A percentile compares a stretch with the other conserved stretches of the same genome.
phyloP scores from a whole-genome alignment of 78 protist species.

The Mastigamoeba balamuthi region DNA sequence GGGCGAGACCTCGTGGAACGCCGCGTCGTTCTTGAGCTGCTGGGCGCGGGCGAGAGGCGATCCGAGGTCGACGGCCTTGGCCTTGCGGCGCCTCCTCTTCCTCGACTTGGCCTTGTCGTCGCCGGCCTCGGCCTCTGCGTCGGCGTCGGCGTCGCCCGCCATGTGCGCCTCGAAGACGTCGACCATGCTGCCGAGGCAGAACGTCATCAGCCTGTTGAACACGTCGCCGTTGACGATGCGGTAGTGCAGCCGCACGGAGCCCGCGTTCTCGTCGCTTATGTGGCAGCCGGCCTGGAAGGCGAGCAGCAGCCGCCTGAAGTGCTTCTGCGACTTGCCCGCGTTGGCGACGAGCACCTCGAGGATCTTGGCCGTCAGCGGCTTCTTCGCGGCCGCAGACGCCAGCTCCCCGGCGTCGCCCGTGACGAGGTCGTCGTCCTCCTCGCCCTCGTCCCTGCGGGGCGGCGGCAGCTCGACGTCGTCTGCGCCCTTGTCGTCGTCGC shows the following conservation, averaged over 20 bases:
- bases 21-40: neutral
- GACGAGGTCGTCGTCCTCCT: neutral
- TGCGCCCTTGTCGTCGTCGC: slow-evolving; percentile 25
- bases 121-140: neutral
- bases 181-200: slow-evolving; percentile 18
- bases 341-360: slow-evolving; percentile 21
- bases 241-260: neutral
- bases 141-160: neutral
- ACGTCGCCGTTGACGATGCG: slow-evolving; percentile 8
- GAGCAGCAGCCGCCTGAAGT: slow-evolving; percentile 11
- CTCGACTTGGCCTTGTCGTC: too few relatives aligned
- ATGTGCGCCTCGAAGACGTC: slow-evolving; percentile 1
- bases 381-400: neutral
- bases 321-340: neutral
- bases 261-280: slow-evolving; percentile 9
- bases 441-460: neutral
- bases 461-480: slow-evolving; percentile 3
- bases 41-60: neutral
- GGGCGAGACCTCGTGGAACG: neutral
- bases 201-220: slow-evolving; percentile 11
- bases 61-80: too few relatives aligned
- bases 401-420: slow-evolving; percentile 1
- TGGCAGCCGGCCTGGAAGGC: slow-evolving; percentile 51
- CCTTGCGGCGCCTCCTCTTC: too few relatives aligned
- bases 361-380: slow-evolving; percentile 10